phyloP scores from a whole-genome alignment of 169 alveolate genomes.

The Cytauxzoon felis region DNA sequence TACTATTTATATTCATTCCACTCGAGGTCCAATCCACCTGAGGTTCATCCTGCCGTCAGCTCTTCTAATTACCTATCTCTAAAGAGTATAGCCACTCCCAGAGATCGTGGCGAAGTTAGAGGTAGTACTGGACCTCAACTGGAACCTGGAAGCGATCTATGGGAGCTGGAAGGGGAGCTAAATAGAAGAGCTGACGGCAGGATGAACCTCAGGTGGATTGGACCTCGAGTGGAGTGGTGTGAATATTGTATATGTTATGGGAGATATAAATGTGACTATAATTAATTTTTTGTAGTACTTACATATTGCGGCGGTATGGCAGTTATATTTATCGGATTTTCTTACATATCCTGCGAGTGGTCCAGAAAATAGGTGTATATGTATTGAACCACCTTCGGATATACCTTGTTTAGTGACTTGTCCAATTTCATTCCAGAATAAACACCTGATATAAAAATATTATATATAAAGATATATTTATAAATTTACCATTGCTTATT shows the following conservation, averaged over 20 bases:
- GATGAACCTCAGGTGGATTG: too few relatives aligned
- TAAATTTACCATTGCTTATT: slow-evolving; percentile 30
- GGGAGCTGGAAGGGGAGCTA: too few relatives aligned
- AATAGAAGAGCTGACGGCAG: too few relatives aligned
- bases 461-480: neutral
- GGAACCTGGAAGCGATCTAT: too few relatives aligned
- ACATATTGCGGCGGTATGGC: slow-evolving; percentile 48
- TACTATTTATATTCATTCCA: neutral
- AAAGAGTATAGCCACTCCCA: too few relatives aligned
- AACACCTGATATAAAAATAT: slow-evolving; percentile 1
- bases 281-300: neutral
- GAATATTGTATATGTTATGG: neutral
- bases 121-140: too few relatives aligned
- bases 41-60: too few relatives aligned
- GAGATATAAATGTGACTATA: neutral
- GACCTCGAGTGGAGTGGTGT: neutral
- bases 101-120: too few relatives aligned
- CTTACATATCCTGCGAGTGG: slow-evolving; percentile 48
- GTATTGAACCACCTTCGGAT: slow-evolving; percentile 21
- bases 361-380: slow-evolving; percentile 52
- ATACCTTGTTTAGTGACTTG: slow-evolving; percentile 46
- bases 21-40: neutral
- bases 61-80: too few relatives aligned
- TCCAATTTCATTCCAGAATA: slow-evolving; percentile 57
- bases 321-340: slow-evolving; percentile 45